Evolutionary conservation across 805 yeast species (phyloP).

Genomic region (Ogataea pini): DNA sequence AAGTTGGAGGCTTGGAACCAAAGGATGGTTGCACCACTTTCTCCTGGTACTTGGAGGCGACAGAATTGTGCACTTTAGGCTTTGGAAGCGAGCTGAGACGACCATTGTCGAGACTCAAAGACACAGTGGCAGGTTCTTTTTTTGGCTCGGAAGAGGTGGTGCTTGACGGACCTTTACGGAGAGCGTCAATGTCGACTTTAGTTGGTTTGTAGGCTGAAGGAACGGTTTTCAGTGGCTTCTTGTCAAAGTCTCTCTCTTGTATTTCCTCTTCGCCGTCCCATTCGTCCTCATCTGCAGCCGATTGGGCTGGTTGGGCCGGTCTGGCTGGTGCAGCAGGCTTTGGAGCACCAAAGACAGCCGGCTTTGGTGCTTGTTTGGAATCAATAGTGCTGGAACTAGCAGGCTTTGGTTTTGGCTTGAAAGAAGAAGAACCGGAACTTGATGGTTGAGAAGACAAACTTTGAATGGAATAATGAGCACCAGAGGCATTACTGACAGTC

Average conservation of each 20-base stretch:
- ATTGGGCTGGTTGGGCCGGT: background rate
- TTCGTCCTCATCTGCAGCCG: constrained; percentile 54
- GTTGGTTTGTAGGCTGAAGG: constrained; percentile 69
- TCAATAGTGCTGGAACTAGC: constrained; percentile 31
- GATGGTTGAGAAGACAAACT: constrained; percentile 23
- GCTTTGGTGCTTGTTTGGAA: constrained; percentile 26
- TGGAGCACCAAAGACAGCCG: constrained; percentile 6
- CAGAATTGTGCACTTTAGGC: constrained; percentile 53
- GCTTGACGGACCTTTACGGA: constrained; percentile 51
- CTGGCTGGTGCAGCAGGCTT: constrained; percentile 25
- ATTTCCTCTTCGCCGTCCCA: constrained; percentile 72
- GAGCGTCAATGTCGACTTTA: constrained; percentile 56
- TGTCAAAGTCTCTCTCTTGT: constrained; percentile 52
- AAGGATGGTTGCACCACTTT: constrained; percentile 36
- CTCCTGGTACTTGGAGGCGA: constrained; percentile 49
- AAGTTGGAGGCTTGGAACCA: constrained; percentile 37
- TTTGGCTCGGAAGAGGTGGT: constrained; percentile 40
- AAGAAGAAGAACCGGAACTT: constrained; percentile 23
- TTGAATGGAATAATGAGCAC: constrained; percentile 87
- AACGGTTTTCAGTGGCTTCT: constrained; percentile 51
- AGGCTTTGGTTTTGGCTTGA: constrained; percentile 41
- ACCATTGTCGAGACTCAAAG: constrained; percentile 40
- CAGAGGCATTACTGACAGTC: constrained; percentile 87
- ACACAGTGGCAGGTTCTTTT: constrained; percentile 36
- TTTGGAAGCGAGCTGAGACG: constrained; percentile 64